A percentile compares a stretch with the other conserved stretches of the same genome.
Evolutionary conservation across 2,329 filamentous ascomycete species (phyloP).

Genomic region (Botrytis byssoidea): DNA sequence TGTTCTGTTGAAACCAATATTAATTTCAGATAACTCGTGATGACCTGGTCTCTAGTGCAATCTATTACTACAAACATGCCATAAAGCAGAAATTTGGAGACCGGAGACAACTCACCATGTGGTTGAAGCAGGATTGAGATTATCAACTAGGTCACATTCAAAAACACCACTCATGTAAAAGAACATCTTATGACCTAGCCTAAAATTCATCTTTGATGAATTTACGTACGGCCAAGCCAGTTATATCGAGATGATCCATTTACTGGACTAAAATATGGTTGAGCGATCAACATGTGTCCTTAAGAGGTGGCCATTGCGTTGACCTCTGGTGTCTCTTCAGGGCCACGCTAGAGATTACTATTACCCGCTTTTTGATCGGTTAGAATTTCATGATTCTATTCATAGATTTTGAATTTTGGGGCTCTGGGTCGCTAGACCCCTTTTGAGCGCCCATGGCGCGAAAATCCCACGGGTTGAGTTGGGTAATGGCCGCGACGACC

Average conservation of each 20-base stretch:
- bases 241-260: background rate
- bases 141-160: background rate
- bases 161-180: background rate
- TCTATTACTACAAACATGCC: background rate
- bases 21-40: background rate
- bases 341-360: rapidly evolving
- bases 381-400: background rate
- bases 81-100: background rate
- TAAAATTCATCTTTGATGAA: background rate
- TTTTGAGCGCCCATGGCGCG: background rate
- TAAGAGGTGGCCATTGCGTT: background rate
- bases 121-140: background rate
- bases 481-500: background rate
- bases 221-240: background rate
- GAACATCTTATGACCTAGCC: background rate
- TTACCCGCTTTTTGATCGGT: background rate
- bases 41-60: background rate
- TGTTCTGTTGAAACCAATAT: background rate
- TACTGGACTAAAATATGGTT: background rate
- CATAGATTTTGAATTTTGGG: background rate
- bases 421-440: background rate
- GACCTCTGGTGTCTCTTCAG: background rate
- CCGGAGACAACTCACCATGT: background rate
- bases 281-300: background rate
- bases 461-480: background rate